Conservation (phyloP, 192 early-diverging fungal genomes). For the Backusella luteola region DNA sequence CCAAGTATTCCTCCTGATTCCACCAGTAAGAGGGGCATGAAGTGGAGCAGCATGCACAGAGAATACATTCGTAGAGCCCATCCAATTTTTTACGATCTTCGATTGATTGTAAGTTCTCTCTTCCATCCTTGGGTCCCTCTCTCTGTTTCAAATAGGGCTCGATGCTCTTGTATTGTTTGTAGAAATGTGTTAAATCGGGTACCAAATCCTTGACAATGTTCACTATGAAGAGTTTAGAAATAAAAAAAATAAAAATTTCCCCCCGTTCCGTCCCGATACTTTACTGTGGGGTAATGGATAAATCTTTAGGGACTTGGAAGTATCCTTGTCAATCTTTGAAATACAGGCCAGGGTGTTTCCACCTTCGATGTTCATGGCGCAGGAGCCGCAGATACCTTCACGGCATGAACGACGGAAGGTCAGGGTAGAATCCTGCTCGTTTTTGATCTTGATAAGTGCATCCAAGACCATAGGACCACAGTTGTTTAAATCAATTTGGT, state of each 20-base stretch:
- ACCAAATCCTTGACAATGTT: constrained; percentile 98
- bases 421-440: constrained; percentile 90
- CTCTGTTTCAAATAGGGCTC: constrained; percentile 96
- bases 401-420: constrained; percentile 96
- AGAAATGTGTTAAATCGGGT: constrained; percentile 95
- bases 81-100: constrained; percentile 93
- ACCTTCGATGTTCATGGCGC: constrained; percentile 98
- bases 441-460: constrained; percentile 97
- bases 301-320: constrained; percentile 72
- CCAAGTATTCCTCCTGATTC: constrained; percentile 93
- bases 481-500: constrained; percentile 86
- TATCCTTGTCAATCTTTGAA: constrained; percentile 76
- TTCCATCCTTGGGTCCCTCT: constrained; percentile 53
- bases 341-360: constrained; percentile 96
- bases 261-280: constrained; percentile 17
- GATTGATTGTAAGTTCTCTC: constrained; percentile 92
- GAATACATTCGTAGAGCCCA: constrained; percentile 96
- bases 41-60: constrained; percentile 97
- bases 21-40: constrained; percentile 97
- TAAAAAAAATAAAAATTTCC: neutral
- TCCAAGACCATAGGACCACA: constrained; percentile 97
- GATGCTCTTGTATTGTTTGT: constrained; percentile 97
- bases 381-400: constrained; percentile 97
- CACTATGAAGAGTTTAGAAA: constrained; percentile 39
- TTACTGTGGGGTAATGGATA: constrained; percentile 95